Conservation (phyloP, 257 asterid genomes). For the Linaria vulgaris region DNA sequence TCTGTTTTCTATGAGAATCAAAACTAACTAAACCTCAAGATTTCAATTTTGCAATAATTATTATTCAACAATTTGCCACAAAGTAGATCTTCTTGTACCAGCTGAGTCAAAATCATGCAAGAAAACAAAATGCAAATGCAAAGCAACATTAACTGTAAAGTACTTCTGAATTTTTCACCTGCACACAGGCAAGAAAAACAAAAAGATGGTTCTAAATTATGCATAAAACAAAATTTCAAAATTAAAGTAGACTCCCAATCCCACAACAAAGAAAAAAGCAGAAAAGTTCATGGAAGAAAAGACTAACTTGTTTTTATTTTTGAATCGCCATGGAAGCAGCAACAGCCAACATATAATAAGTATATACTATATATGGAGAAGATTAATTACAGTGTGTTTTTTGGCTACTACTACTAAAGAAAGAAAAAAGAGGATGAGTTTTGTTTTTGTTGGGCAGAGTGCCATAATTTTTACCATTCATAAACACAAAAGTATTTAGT, state of each 20-base stretch:
- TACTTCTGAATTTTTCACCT: too few species aligned
- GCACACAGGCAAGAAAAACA: too few species aligned
- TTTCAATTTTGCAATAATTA: too few species aligned
- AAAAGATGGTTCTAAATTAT: background rate
- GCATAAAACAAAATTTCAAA: background rate
- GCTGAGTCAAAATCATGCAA: background rate
- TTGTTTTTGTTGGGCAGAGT: constrained; percentile 66
- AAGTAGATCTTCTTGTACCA: background rate
- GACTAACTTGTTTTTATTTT: constrained; percentile 2
- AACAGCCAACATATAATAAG: too few species aligned
- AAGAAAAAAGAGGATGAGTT: constrained; percentile 29
- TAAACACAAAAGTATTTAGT: too few species aligned
- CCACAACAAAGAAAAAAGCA: too few species aligned
- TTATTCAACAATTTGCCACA: background rate
- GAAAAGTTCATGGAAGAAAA: background rate
- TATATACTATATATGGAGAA: constrained; percentile 23
- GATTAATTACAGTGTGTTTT: too few species aligned
- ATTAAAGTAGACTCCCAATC: too few species aligned
- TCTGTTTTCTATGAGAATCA: background rate
- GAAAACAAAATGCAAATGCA: too few species aligned
- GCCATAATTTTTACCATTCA: constrained; percentile 33
- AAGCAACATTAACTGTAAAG: too few species aligned
- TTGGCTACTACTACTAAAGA: constrained; percentile 23
- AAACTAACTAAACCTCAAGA: background rate
- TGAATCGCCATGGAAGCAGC: constrained; percentile 25